Evolutionary conservation across 805 yeast species (phyloP).

Genomic region (Yamadazyma ubonensis): DNA sequence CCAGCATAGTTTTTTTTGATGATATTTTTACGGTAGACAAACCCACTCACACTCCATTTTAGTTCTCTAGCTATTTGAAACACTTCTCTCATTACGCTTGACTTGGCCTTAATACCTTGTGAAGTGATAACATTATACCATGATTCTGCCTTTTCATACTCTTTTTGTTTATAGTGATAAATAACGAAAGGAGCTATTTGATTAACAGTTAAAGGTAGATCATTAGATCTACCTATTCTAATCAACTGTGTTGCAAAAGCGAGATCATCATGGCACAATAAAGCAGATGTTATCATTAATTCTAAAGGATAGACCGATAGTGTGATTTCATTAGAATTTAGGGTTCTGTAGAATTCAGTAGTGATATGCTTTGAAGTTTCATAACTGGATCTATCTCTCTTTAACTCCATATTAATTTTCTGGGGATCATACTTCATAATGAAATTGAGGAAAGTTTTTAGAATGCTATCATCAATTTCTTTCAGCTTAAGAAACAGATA

Average conservation of each 20-base stretch:
- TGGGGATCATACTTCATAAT: conserved; percentile 24
- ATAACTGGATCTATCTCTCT: conserved; percentile 15
- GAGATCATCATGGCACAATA: conserved; percentile 33
- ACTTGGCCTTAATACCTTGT: conserved; percentile 31
- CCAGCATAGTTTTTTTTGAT: conserved; percentile 24
- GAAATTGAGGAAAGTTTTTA: conserved; percentile 23
- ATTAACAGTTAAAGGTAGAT: conserved; percentile 37
- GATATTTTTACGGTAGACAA: conserved; percentile 25
- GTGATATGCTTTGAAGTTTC: conserved; percentile 28
- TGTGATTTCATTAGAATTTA: conserved; percentile 9
- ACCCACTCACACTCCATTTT: conserved; percentile 37
- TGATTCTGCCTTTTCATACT: conserved; percentile 28
- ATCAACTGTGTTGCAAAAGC: conserved; percentile 32
- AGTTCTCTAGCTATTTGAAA: conserved; percentile 34
- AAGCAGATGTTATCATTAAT: conserved; percentile 29
- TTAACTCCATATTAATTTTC: conserved; percentile 18
- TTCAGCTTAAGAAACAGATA: not conserved
- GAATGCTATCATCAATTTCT: conserved; percentile 8
- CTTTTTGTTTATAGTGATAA: conserved; percentile 32
- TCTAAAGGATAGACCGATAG: conserved; percentile 27
- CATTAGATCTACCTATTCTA: conserved; percentile 23
- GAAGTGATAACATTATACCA: conserved; percentile 38
- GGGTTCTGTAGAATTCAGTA: conserved; percentile 21
- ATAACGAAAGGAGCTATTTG: conserved; percentile 40
- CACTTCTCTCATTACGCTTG: conserved; percentile 27